A percentile compares a stretch with the other conserved stretches of the same genome.
phyloP scores from a whole-genome alignment of 495 filamentous ascomycete genomes.

The Pyrenula massariospora region DNA sequence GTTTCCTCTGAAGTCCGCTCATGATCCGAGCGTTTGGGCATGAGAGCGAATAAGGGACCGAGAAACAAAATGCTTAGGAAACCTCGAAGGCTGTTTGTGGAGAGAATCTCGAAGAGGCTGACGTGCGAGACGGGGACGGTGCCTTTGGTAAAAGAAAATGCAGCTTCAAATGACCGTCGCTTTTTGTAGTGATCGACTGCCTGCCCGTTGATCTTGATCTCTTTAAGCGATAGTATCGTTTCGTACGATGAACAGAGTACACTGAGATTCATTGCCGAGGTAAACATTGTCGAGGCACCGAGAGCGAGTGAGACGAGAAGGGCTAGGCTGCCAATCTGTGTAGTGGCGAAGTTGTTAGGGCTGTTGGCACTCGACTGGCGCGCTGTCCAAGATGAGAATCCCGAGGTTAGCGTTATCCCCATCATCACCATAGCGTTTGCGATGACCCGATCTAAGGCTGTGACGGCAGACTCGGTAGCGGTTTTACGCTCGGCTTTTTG shows the following conservation, averaged over 20 bases:
- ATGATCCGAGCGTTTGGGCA: not conserved
- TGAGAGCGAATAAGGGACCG: not conserved
- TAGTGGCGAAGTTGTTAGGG: constrained; percentile 1
- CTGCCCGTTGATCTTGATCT: not conserved
- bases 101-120: not conserved
- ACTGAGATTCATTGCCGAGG: not conserved
- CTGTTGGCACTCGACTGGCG: not conserved
- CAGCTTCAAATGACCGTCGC: not conserved
- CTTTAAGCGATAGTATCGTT: constrained; percentile 1
- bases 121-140: not conserved
- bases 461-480: not conserved
- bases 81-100: not conserved
- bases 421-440: constrained; percentile 1
- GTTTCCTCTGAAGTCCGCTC: not conserved
- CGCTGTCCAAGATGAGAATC: constrained; percentile 1
- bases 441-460: not conserved
- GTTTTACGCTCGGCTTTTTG: constrained; percentile 1
- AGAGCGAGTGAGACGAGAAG: not conserved
- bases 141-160: not conserved
- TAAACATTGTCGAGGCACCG: not conserved
- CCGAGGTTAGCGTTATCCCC: not conserved
- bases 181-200: constrained; percentile 1
- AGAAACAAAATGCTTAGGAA: not conserved
- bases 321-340: not conserved
- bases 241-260: not conserved